A percentile compares a stretch with the other conserved stretches of the same genome.
Evolutionary conservation across 2,329 filamentous ascomycete genomes (phyloP).

Genomic region (Nigrograna mackinnonii): DNA sequence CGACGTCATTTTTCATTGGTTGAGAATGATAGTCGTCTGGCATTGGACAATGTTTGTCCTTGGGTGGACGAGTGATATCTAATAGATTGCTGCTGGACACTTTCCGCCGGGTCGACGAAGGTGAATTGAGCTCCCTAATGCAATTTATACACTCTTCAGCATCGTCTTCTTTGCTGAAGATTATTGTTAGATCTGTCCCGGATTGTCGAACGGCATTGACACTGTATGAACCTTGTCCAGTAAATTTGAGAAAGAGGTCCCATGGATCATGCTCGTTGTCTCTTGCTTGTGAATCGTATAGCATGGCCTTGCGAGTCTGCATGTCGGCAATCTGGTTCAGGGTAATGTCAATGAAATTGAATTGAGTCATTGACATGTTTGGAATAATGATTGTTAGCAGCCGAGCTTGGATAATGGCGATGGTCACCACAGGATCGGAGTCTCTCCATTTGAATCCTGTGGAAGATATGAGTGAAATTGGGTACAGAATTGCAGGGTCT

Average conservation of each 20-base stretch:
- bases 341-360: constrained; percentile 33
- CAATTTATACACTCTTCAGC: constrained; percentile 21
- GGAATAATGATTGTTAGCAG: constrained; percentile 25
- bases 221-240: constrained; percentile 20
- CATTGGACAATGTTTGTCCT: too few relatives aligned
- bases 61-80: too few relatives aligned
- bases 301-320: constrained; percentile 10
- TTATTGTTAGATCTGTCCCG: constrained; percentile 21
- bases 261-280: constrained; percentile 19
- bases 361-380: constrained; percentile 12
- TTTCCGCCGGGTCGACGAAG: too few relatives aligned
- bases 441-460: constrained; percentile 25
- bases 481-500: constrained; percentile 22
- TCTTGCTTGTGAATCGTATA: constrained; percentile 24
- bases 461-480: constrained; percentile 20
- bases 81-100: too few relatives aligned
- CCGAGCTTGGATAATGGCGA: constrained; percentile 20
- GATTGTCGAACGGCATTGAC: constrained; percentile 20
- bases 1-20: too few relatives aligned
- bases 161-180: constrained; percentile 18
- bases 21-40: too few relatives aligned
- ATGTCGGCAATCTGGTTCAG: constrained; percentile 19
- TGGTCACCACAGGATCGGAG: constrained; percentile 9
- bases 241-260: constrained; percentile 19
- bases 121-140: constrained; percentile 12